Evolutionary conservation across 805 yeast genomes (phyloP).

Genomic region (Cyberlindnera misumaiensis): DNA sequence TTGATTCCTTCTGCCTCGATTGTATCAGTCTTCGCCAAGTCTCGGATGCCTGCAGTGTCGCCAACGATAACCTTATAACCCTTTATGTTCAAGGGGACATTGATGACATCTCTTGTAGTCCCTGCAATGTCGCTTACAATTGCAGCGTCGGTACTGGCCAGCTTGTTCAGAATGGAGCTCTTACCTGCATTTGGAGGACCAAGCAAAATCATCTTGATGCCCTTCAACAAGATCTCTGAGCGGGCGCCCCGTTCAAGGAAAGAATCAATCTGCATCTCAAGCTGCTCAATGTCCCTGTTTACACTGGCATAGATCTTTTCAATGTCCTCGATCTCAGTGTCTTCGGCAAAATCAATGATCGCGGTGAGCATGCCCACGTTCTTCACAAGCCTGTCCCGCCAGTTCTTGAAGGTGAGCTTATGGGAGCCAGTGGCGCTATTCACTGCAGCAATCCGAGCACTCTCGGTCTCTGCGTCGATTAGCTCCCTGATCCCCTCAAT

Average conservation of each 20-base stretch:
- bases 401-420: constrained; percentile 42
- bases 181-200: constrained; percentile 98
- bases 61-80: constrained; percentile 82
- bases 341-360: constrained; percentile 91
- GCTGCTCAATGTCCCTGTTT: constrained; percentile 29
- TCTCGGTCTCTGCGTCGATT: constrained; percentile 91
- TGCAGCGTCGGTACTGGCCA: constrained; percentile 77
- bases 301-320: constrained; percentile 48
- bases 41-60: constrained; percentile 90
- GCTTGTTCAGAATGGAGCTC: constrained; percentile 72
- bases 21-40: constrained; percentile 36
- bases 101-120: constrained; percentile 86
- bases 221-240: constrained; percentile 60
- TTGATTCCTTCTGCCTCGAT: constrained; percentile 79
- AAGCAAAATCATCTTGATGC: constrained; percentile 63
- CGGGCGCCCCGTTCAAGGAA: constrained; percentile 41
- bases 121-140: constrained; percentile 91
- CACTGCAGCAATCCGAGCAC: constrained; percentile 72
- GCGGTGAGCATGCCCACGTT: constrained; percentile 77
- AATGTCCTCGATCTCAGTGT: constrained; percentile 70
- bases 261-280: constrained; percentile 39
- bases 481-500: constrained; percentile 85
- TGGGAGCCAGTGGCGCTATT: constrained; percentile 67
- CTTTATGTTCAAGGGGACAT: constrained; percentile 69
- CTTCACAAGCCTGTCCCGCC: constrained; percentile 64